These are phyloP conservation scores for Ustilago esculenta DNA, from an alignment of 1,284 basidiomycete species.

Conservation along the genomic window DNA sequence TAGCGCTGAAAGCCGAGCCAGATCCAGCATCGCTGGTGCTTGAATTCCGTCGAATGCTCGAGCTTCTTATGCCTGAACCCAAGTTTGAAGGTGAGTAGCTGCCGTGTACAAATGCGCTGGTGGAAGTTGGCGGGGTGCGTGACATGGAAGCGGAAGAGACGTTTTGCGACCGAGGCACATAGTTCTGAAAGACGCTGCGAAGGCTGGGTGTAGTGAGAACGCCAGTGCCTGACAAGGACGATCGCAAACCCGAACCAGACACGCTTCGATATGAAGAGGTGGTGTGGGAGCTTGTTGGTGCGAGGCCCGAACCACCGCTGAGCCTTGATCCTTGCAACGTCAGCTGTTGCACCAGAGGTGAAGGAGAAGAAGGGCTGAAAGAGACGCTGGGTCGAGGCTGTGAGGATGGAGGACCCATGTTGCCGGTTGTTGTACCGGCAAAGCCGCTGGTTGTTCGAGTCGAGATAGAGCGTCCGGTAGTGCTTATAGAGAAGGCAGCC, in stretches of 20 bases:
- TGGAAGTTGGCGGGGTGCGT: conserved; percentile 38
- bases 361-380: conserved; percentile 55
- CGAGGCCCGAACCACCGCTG: conserved; percentile 4
- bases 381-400: conserved; percentile 41
- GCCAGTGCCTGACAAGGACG: conserved; percentile 17
- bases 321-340: conserved; percentile 22
- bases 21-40: conserved; percentile 41
- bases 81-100: conserved; percentile 41
- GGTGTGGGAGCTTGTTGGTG: conserved; percentile 7
- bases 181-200: conserved; percentile 51
- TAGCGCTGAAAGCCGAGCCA: conserved; percentile 32
- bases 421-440: neutral
- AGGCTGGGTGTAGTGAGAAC: conserved; percentile 32
- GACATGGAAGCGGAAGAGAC: conserved; percentile 24
- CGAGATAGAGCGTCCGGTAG: conserved; percentile 10
- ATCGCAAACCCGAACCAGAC: conserved; percentile 34
- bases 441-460: conserved; percentile 29
- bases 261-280: conserved; percentile 26
- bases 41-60: conserved; percentile 42
- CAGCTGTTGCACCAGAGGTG: conserved; percentile 54
- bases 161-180: conserved; percentile 42
- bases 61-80: conserved; percentile 19
- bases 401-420: conserved; percentile 7
- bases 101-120: conserved; percentile 12
- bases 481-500: conserved; percentile 8